Percentiles rank a stretch among this genome's conserved stretches.
Evolutionary conservation across 148 eudicot species (phyloP).

Genomic region (Dysphania ambrosioides): DNA sequence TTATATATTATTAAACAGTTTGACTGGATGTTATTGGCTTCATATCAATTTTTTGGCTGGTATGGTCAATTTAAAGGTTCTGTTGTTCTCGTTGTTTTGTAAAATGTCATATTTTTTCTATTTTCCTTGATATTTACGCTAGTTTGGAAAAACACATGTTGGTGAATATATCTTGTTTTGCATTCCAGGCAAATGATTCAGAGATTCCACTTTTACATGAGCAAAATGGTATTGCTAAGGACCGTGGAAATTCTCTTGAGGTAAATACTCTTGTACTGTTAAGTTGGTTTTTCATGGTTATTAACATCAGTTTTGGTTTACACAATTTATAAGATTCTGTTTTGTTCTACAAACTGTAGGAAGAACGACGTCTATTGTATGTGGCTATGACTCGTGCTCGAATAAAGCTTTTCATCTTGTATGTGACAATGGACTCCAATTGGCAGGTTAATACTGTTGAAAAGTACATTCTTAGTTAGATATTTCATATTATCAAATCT

Average conservation of each 20-base stretch:
- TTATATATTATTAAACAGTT: background rate
- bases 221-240: constrained; percentile 58
- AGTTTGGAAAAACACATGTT: background rate
- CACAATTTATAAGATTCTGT: background rate
- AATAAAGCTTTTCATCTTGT: constrained; percentile 67
- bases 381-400: constrained; percentile 99
- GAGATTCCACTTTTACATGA: constrained; percentile 93
- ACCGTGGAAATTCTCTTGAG: constrained; percentile 61
- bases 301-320: background rate
- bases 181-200: constrained; percentile 72
- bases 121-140: background rate
- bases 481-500: background rate
- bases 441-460: constrained; percentile 65
- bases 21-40: background rate
- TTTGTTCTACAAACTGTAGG: constrained; percentile 38
- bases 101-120: background rate
- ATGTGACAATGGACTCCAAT: constrained; percentile 73
- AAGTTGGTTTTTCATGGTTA: background rate
- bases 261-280: constrained; percentile 33
- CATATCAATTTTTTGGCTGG: background rate
- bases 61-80: background rate
- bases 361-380: constrained; percentile 82
- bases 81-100: background rate
- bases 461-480: constrained; percentile 6
- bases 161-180: constrained; percentile 11